phyloP scores from a whole-genome alignment of 108 stramenopile genomes.

The Nitzschia palea region DNA sequence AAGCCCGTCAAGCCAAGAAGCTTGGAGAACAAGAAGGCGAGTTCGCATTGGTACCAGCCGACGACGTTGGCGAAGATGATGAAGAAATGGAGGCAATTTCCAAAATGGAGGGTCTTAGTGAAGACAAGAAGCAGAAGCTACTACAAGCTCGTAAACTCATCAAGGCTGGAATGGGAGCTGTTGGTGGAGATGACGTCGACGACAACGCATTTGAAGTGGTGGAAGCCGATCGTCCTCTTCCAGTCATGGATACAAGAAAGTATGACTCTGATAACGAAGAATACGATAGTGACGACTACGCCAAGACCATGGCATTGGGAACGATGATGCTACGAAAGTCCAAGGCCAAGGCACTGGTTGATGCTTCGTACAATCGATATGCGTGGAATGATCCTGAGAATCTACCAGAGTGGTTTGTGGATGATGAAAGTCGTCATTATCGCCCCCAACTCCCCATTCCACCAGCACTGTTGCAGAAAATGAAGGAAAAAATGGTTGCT shows the following conservation, averaged over 20 bases:
- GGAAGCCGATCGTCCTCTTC: conserved; percentile 47
- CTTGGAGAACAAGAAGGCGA: conserved; percentile 67
- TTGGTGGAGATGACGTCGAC: conserved; percentile 14
- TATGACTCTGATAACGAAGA: conserved; percentile 95
- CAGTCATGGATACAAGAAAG: conserved; percentile 77
- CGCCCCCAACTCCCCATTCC: conserved; percentile 97
- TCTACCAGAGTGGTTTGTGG: conserved; percentile 98
- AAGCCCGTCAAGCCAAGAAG: conserved; percentile 66
- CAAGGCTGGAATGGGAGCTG: conserved; percentile 81
- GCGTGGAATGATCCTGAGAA: conserved; percentile 97
- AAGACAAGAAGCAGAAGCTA: conserved; percentile 67
- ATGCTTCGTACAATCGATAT: conserved; percentile 98
- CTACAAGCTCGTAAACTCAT: conserved; percentile 82
- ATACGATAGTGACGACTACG: conserved; percentile 97
- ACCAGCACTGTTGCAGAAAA: conserved; percentile 91
- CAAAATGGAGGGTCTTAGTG: conserved; percentile 64
- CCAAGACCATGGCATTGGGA: conserved; percentile 91
- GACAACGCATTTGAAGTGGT: conserved; percentile 64
- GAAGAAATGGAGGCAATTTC: conserved; percentile 18
- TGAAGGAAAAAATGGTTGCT: conserved; percentile 89
- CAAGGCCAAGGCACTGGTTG: conserved; percentile 94
- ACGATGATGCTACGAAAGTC: conserved; percentile 96
- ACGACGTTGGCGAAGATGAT: conserved; percentile 45
- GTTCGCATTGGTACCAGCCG: conserved; percentile 74
- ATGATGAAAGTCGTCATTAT: conserved; percentile 95